phyloP scores from a whole-genome alignment of 2,329 filamentous ascomycete genomes.

The Diaporthe sp. region DNA sequence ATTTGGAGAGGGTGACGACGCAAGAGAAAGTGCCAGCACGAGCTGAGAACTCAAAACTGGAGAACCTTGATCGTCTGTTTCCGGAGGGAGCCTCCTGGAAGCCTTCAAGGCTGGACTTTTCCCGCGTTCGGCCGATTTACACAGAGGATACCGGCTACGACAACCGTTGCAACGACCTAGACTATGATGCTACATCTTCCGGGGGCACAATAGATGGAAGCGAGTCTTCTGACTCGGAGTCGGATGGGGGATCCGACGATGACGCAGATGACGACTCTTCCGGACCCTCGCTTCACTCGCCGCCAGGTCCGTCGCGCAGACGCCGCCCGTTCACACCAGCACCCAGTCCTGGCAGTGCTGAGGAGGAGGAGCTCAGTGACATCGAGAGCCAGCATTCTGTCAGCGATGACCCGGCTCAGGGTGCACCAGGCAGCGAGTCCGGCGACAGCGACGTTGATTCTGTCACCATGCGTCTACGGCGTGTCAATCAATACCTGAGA shows the following conservation, averaged over 20 bases:
- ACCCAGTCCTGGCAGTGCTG: not conserved
- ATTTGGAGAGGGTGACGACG: not conserved
- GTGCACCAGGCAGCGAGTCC: not conserved
- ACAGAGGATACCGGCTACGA: not conserved
- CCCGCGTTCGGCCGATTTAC: not conserved
- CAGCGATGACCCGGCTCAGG: not conserved
- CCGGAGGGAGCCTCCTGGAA: not conserved
- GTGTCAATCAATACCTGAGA: not conserved
- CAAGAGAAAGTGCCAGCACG: not conserved
- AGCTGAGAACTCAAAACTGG: not conserved
- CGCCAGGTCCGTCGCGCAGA: not conserved
- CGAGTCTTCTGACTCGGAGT: not conserved
- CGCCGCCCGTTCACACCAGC: conserved; percentile 6
- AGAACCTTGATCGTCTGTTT: not conserved
- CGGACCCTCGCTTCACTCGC: not conserved
- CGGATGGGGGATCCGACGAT: not conserved
- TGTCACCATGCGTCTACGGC: not conserved
- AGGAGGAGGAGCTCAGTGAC: not conserved
- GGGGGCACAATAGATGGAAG: not conserved
- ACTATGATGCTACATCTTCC: not conserved
- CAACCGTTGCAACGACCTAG: not conserved
- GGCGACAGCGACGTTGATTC: not conserved
- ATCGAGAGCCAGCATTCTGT: not conserved
- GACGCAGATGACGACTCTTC: not conserved
- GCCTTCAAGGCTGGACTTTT: not conserved